Conservation (phyloP, 768 basidiomycete genomes). For the Tephrocybe rancida region DNA sequence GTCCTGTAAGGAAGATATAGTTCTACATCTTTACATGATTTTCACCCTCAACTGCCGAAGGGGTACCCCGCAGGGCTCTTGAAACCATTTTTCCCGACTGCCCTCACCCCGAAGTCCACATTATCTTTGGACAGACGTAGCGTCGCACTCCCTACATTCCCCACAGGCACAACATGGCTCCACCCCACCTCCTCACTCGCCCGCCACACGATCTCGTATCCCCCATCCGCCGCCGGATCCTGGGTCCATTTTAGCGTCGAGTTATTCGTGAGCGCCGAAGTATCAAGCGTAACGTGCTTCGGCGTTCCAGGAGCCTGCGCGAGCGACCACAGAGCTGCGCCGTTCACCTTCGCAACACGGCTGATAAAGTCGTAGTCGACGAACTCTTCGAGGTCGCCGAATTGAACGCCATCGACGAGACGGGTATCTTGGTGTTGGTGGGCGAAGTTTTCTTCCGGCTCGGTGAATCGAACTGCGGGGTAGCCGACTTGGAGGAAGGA, state of each 20-base stretch:
- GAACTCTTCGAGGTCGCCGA: constrained; percentile 56
- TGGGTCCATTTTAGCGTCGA: constrained; percentile 50
- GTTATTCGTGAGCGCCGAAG: constrained; percentile 53
- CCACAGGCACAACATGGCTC: constrained; percentile 52
- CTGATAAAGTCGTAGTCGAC: constrained; percentile 55
- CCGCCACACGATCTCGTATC: constrained; percentile 57
- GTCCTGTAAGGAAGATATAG: no score
- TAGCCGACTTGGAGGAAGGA: constrained; percentile 52
- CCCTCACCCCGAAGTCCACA: constrained; percentile 49
- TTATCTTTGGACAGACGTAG: constrained; percentile 53
- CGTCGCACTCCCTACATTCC: constrained; percentile 40
- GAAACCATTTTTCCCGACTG: constrained; percentile 54
- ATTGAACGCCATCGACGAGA: constrained; percentile 51
- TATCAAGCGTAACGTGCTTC: constrained; percentile 47
- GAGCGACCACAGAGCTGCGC: constrained; percentile 54
- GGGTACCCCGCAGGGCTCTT: constrained; percentile 53
- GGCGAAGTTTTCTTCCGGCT: constrained; percentile 58
- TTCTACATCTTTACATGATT: no score
- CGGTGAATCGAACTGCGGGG: constrained; percentile 58
- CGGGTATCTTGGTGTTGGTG: constrained; percentile 62
- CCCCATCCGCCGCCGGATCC: constrained; percentile 40
- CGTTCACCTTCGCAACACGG: constrained; percentile 54
- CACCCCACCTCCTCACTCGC: constrained; percentile 47
- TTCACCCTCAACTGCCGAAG: not conserved
- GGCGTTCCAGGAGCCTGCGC: constrained; percentile 59